These are phyloP conservation scores for Verbascum thapsus DNA, from an alignment of 257 asterid species.

Conservation along the genomic window DNA sequence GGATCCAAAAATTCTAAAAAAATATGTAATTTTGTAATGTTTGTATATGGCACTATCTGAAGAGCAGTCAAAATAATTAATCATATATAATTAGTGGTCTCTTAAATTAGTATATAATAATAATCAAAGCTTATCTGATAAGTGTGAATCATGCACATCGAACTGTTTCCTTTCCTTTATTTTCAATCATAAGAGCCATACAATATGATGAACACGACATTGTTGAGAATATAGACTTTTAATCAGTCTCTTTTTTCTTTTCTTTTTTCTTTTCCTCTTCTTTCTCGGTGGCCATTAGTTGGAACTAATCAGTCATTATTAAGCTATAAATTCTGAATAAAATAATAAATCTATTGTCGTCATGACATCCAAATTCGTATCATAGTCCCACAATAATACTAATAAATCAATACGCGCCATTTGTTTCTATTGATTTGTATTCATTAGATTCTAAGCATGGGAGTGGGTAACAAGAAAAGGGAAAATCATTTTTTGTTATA, in stretches of 20 bases:
- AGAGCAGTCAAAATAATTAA: slow-evolving; percentile 7
- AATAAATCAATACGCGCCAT: too few species aligned
- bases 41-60: not conserved
- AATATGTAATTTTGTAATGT: too few species aligned
- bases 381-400: too few species aligned
- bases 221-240: slow-evolving; percentile 6
- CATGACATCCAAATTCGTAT: not conserved
- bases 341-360: slow-evolving; percentile 2
- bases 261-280: slow-evolving; percentile 11
- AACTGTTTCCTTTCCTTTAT: not conserved
- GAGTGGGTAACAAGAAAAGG: too few species aligned
- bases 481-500: not conserved
- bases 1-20: too few species aligned
- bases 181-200: not conserved
- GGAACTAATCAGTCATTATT: slow-evolving; percentile 26
- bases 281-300: slow-evolving; percentile 18
- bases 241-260: slow-evolving; percentile 25
- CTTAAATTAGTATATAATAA: not conserved
- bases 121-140: slow-evolving; percentile 19
- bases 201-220: slow-evolving; percentile 23
- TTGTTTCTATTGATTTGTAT: not conserved
- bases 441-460: not conserved
- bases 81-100: not conserved
- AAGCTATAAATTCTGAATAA: not conserved
- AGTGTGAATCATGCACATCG: slow-evolving; percentile 23